These are phyloP conservation scores for Plasmodium fragile DNA, from an alignment of 169 alveolate species.

Conservation along the genomic window DNA sequence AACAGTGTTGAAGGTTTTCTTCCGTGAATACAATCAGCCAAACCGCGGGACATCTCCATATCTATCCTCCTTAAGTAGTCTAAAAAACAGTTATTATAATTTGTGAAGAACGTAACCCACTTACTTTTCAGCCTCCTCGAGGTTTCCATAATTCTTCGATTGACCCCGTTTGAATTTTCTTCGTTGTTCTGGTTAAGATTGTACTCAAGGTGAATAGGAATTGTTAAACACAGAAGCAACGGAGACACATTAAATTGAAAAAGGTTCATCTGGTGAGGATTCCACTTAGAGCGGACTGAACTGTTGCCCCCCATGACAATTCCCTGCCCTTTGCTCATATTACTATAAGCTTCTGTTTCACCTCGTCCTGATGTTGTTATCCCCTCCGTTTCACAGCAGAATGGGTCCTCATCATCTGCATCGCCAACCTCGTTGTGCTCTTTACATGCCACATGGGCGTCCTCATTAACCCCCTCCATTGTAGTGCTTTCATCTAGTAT, in stretches of 20 bases:
- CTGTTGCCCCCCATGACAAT: neutral
- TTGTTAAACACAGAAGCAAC: slow-evolving; percentile 51
- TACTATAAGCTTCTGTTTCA: neutral
- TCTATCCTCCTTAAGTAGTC: slow-evolving; percentile 33
- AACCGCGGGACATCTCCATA: neutral
- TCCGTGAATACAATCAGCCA: neutral
- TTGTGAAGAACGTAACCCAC: slow-evolving; percentile 48
- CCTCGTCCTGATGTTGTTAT: neutral
- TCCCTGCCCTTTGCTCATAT: neutral
- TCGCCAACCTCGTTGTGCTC: neutral
- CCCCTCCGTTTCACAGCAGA: neutral
- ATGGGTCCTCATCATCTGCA: neutral
- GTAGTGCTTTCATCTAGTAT: neutral
- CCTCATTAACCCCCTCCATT: neutral
- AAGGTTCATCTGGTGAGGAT: neutral
- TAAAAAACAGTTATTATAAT: slow-evolving; percentile 35
- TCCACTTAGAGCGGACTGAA: neutral
- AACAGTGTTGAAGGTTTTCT: neutral
- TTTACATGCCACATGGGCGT: neutral
- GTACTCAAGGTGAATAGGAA: slow-evolving; percentile 59
- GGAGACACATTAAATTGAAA: slow-evolving; percentile 72
- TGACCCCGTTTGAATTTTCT: slow-evolving; percentile 7
- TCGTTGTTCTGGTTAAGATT: slow-evolving; percentile 21
- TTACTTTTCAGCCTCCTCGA: slow-evolving; percentile 41
- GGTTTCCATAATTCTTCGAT: slow-evolving; percentile 29